A percentile compares a stretch with the other conserved stretches of the same genome.
These are phyloP conservation scores for Peronospora farinosa DNA, from an alignment of 352 stramenopile species.

Conservation along the genomic window DNA sequence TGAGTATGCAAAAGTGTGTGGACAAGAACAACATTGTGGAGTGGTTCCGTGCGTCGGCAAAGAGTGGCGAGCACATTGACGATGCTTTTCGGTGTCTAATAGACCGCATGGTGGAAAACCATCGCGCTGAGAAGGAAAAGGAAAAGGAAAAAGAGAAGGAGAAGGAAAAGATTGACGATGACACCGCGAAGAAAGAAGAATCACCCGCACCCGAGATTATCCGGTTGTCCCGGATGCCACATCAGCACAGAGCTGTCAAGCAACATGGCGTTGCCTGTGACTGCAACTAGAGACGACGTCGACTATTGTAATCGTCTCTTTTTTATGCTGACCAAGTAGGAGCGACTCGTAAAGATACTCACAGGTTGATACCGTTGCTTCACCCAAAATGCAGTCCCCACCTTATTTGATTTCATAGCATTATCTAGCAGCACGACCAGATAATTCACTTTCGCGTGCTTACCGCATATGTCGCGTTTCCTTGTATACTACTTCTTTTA, in stretches of 20 bases:
- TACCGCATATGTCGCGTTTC: neutral
- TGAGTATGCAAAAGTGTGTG: slow-evolving; percentile 84
- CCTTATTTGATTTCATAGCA: slow-evolving; percentile 14
- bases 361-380: neutral
- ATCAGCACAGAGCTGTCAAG: slow-evolving; percentile 19
- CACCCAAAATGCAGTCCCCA: neutral
- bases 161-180: neutral
- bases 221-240: slow-evolving; percentile 29
- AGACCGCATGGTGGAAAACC: slow-evolving; percentile 48
- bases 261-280: slow-evolving; percentile 38
- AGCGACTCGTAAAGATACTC: neutral
- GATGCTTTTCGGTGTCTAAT: slow-evolving; percentile 62
- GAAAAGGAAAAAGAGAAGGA: slow-evolving; percentile 19
- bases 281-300: slow-evolving; percentile 34
- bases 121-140: slow-evolving; percentile 32
- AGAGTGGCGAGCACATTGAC: slow-evolving; percentile 55
- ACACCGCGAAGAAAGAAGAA: slow-evolving; percentile 1
- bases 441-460: neutral
- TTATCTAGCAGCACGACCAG: slow-evolving; percentile 10
- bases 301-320: neutral
- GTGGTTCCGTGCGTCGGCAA: slow-evolving; percentile 72
- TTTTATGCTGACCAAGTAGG: neutral
- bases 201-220: slow-evolving; percentile 30
- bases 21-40: slow-evolving; percentile 63
- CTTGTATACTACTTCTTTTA: neutral